Base-by-base conservation (phyloP, 192 early-diverging fungal species). In the Allomyces arbusculus region DNA sequence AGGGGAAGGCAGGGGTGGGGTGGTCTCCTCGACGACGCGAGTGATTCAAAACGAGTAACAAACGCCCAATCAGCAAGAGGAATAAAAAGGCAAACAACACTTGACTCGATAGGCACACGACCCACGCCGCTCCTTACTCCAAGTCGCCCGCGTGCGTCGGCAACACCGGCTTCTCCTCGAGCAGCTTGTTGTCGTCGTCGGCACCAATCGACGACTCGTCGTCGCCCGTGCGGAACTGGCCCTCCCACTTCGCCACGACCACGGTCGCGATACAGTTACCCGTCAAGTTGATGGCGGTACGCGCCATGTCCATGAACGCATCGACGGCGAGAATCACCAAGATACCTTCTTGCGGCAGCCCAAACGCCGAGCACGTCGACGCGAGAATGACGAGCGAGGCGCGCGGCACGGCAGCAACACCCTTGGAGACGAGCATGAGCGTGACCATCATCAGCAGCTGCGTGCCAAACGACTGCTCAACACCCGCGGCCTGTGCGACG, bases 231-330 rank as follows among this genome's bases (percentile, higher is more conserved):
- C 82, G 80, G 80, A 86, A 89, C 23, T 69, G 70, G 19, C 85
- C 85, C 69, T 89, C 87, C 77, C 80, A 81, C 45, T 75, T 73
- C 23, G 87, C 76, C 61, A 89, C 78, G 16, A 85, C 79, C 61
- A 78, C 78, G 10, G 79, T 77, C 10, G 83, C 87, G 23, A 85
- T 73, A 69, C 83, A 85, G 72, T 89, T 89, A 10, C 87, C 87
- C 23, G 84, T 68, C 14, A 87, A 78, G 66, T 89, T 89, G 67
- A 86, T 72, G 16, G 79, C 76, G 1, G 86, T 88, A 20, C 87
- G 71, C 63, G 75, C 80, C 86, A 89, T 88, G 68, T 88, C 86
- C 83, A 85, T 84, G 67, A 89, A 79, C 61, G 84, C 84, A 70
- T 89, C 87, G 1, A 88, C 84, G 61, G 81, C 86, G 62, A 88